Conservation (phyloP, 257 asterid species). For the Ehretia macrophylla region DNA sequence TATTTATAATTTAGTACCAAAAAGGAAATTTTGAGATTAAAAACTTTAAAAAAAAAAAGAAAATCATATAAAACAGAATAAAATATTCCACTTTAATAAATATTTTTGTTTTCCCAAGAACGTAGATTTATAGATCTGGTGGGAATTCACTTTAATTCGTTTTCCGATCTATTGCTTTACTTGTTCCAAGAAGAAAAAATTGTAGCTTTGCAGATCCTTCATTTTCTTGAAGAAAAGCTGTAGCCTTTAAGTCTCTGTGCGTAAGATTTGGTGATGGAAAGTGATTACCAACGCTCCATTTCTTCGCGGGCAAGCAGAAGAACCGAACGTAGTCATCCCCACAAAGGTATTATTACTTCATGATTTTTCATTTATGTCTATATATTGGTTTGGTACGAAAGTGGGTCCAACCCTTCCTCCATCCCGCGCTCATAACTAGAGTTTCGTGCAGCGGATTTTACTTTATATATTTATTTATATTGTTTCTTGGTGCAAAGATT, state of each 20-base stretch:
- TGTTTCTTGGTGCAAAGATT: no score
- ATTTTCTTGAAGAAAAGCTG: background rate
- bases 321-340: constrained; percentile 22
- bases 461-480: no score
- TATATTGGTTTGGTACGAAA: no score
- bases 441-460: no score
- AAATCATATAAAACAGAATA: background rate
- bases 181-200: background rate
- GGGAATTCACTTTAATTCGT: background rate
- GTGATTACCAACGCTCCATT: constrained; percentile 19
- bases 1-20: no score
- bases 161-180: background rate
- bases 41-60: no score
- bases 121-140: background rate
- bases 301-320: constrained; percentile 35
- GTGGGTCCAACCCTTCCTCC: no score
- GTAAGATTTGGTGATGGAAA: constrained; percentile 23
- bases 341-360: constrained; percentile 21
- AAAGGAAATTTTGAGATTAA: no score
- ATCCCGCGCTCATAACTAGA: no score
- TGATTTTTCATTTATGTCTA: background rate
- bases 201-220: background rate
- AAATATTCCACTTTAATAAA: background rate
- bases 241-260: background rate
- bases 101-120: background rate